Percentiles rank a stretch among this genome's conserved stretches.
phyloP scores from a whole-genome alignment of 2,329 filamentous ascomycete species.

The Diatrype stigma region DNA sequence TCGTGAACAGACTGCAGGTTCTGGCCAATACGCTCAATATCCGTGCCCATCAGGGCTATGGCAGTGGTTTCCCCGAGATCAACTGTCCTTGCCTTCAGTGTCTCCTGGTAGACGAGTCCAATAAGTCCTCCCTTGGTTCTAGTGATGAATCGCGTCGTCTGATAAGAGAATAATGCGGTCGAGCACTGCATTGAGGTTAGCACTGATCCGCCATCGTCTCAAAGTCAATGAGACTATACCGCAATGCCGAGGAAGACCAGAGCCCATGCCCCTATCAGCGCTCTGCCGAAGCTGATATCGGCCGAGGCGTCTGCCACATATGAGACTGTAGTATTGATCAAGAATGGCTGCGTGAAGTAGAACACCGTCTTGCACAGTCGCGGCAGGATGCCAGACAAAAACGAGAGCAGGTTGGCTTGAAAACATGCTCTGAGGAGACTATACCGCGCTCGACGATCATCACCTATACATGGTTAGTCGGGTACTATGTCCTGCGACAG shows the following conservation, averaged over 20 bases:
- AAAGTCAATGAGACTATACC: too few relatives aligned
- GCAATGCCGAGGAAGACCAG: conserved; percentile 29
- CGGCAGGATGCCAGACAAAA: conserved; percentile 18
- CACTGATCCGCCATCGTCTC: too few relatives aligned
- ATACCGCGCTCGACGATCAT: conserved; percentile 5
- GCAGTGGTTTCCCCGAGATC: conserved; percentile 23
- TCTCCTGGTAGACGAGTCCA: conserved; percentile 21
- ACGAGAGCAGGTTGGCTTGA: conserved; percentile 8
- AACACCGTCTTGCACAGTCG: conserved; percentile 23
- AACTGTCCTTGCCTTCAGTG: conserved; percentile 14
- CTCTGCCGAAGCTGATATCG: conserved; percentile 18
- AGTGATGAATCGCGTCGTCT: conserved; percentile 17
- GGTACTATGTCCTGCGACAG: background rate
- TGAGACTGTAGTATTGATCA: conserved; percentile 22
- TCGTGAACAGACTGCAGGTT: conserved; percentile 21
- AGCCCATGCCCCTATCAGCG: conserved; percentile 26
- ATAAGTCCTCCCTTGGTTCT: conserved; percentile 20
- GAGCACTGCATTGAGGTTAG: conserved; percentile 7
- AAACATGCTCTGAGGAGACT: conserved; percentile 15
- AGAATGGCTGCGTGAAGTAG: conserved; percentile 27
- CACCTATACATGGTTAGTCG: conserved; percentile 4
- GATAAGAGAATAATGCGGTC: conserved; percentile 20
- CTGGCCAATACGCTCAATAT: conserved; percentile 26
- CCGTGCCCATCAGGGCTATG: conserved; percentile 30
- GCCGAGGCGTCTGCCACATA: conserved; percentile 12